Conservation (phyloP, 1,139 yeast genomes). For the Sugiyamaella grinbergsii region DNA sequence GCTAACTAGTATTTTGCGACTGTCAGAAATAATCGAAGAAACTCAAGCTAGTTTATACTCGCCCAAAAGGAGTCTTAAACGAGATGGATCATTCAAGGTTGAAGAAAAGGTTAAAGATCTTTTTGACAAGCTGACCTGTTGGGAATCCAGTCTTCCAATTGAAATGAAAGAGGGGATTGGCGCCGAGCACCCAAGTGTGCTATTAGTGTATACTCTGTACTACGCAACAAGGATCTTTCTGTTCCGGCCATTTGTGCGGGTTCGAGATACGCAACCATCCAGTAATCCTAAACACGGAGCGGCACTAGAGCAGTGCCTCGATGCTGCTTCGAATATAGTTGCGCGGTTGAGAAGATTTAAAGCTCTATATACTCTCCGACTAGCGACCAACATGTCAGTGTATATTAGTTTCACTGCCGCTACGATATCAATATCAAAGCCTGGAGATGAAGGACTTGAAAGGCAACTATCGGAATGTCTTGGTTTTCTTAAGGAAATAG, state of each 20-base stretch:
- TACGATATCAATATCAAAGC: conserved; percentile 23
- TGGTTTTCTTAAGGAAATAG: conserved; percentile 25
- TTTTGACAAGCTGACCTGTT: conserved; percentile 27
- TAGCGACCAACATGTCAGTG: conserved; percentile 32
- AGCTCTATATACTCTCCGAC: conserved; percentile 29
- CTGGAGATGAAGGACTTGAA: conserved; percentile 15
- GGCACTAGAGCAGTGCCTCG: conserved; percentile 21
- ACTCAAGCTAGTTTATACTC: conserved; percentile 23
- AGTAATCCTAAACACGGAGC: conserved; percentile 12
- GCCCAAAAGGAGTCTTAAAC: conserved; percentile 21
- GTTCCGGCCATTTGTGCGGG: conserved; percentile 30
- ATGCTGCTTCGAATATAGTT: conserved; percentile 22
- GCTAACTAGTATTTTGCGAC: conserved; percentile 23
- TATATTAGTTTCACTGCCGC: conserved; percentile 35
- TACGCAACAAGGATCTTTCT: conserved; percentile 31
- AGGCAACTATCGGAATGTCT: conserved; percentile 21
- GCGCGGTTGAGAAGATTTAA: conserved; percentile 23
- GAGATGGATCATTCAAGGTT: conserved; percentile 17
- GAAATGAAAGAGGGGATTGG: conserved; percentile 24
- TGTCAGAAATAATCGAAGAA: conserved; percentile 27
- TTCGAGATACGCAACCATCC: conserved; percentile 12
- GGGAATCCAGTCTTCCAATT: conserved; percentile 31
- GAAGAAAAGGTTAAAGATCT: conserved; percentile 18
- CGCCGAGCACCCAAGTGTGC: conserved; percentile 28
- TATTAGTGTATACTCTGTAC: conserved; percentile 31